A percentile compares a stretch with the other conserved stretches of the same genome.
phyloP scores from a whole-genome alignment of 2,329 filamentous ascomycete species.

The Bipolaris cookei region DNA sequence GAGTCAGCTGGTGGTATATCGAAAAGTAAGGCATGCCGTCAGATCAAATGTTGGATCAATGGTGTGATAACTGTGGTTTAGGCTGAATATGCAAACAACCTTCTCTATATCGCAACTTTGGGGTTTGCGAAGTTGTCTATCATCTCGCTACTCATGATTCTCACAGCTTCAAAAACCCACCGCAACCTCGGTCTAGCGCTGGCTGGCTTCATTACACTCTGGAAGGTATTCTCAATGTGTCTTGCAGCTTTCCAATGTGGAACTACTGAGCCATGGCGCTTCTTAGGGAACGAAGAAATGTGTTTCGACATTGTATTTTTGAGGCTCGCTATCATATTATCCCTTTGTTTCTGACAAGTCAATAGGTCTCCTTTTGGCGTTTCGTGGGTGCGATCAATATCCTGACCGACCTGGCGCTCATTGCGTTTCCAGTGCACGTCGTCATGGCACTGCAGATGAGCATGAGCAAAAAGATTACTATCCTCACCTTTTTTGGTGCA shows the following conservation, averaged over 20 bases:
- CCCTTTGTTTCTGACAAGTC: neutral
- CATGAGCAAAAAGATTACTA: slow-evolving; percentile 42
- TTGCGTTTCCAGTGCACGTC: slow-evolving; percentile 44
- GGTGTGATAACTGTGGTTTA: slow-evolving; percentile 11
- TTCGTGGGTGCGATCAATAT: slow-evolving; percentile 42
- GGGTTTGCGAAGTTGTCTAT: slow-evolving; percentile 46
- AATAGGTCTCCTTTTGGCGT: slow-evolving; percentile 41
- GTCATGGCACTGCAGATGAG: slow-evolving; percentile 47
- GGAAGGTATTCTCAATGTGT: slow-evolving; percentile 39
- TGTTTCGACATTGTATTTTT: slow-evolving; percentile 39
- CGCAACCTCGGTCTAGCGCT: slow-evolving; percentile 35
- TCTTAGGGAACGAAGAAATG: slow-evolving; percentile 12
- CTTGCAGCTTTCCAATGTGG: slow-evolving; percentile 44
- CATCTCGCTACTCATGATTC: slow-evolving; percentile 45
- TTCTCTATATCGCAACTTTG: slow-evolving; percentile 45
- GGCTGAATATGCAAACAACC: slow-evolving; percentile 46
- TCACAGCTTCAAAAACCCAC: slow-evolving; percentile 41
- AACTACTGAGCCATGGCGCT: slow-evolving; percentile 37
- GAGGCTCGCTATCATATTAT: neutral
- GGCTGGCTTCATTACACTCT: slow-evolving; percentile 38
- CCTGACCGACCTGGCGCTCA: slow-evolving; percentile 42
- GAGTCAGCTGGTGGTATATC: slow-evolving; percentile 33
- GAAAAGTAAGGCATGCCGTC: slow-evolving; percentile 33
- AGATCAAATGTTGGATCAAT: neutral
- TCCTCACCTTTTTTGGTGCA: slow-evolving; percentile 43